A percentile compares a stretch with the other conserved stretches of the same genome.
phyloP scores from a whole-genome alignment of 305 asterid genomes.

The Coffea humblotiana region DNA sequence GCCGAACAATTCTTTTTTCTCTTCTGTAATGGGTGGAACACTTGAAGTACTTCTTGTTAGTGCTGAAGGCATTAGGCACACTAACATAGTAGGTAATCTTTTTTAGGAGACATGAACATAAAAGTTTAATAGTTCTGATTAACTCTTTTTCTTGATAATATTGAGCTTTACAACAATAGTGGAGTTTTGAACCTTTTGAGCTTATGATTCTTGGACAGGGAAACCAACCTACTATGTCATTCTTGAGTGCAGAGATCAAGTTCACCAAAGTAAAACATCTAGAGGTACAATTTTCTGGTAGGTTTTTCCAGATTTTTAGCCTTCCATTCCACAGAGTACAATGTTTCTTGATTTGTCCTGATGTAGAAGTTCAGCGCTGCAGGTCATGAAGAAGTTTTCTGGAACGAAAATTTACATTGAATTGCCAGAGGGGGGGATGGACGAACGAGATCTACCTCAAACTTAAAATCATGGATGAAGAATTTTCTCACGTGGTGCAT shows the following conservation, averaged over 20 bases:
- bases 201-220: slow-evolving; percentile 28
- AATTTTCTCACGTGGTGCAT: slow-evolving; percentile 41
- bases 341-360: not conserved
- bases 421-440: slow-evolving; percentile 40
- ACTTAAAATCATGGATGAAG: slow-evolving; percentile 59
- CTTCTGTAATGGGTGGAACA: slow-evolving; percentile 46
- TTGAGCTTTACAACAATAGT: not conserved
- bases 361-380: slow-evolving; percentile 15
- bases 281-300: slow-evolving; percentile 35
- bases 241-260: slow-evolving; percentile 64
- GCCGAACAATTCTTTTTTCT: not conserved
- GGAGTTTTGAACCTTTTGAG: not conserved
- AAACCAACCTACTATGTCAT: slow-evolving; percentile 54
- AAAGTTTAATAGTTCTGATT: not conserved
- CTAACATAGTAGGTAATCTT: slow-evolving; percentile 46
- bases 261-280: slow-evolving; percentile 56
- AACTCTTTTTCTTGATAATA: not conserved
- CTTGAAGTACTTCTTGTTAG: slow-evolving; percentile 78
- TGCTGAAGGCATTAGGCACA: slow-evolving; percentile 54
- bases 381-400: slow-evolving; percentile 51
- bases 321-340: not conserved
- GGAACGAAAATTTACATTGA: slow-evolving; percentile 61
- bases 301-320: not conserved
- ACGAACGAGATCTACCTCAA: slow-evolving; percentile 52
- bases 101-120: not conserved